These are phyloP conservation scores for Pseudohyphozyma bogoriensis DNA, from an alignment of 768 basidiomycete genomes.

Conservation along the genomic window DNA sequence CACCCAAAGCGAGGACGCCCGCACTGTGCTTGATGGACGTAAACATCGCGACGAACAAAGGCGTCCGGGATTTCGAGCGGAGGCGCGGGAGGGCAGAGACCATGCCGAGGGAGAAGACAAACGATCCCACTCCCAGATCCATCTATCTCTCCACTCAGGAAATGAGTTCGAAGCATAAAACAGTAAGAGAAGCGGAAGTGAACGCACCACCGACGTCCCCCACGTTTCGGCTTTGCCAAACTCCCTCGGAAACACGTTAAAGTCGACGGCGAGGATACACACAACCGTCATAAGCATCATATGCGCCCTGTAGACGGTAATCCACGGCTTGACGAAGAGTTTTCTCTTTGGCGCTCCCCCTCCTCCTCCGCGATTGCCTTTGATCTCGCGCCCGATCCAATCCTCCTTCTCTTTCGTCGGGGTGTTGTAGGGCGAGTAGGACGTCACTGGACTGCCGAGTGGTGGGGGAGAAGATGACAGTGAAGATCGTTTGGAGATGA, in stretches of 20 bases:
- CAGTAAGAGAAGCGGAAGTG: not conserved
- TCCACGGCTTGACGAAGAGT: constrained; percentile 51
- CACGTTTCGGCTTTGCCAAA: constrained; percentile 89
- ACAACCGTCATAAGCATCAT: constrained; percentile 90
- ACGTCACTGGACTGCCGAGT: not conserved
- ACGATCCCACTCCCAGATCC: constrained; percentile 95
- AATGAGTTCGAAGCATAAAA: not conserved
- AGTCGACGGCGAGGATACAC: constrained; percentile 91
- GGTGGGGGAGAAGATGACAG: not conserved
- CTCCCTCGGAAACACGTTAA: constrained; percentile 74
- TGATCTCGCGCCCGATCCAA: not conserved
- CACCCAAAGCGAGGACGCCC: constrained; percentile 61
- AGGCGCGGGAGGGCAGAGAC: constrained; percentile 76
- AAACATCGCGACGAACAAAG: constrained; percentile 41
- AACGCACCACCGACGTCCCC: constrained; percentile 78
- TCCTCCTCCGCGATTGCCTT: not conserved
- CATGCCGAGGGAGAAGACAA: constrained; percentile 90
- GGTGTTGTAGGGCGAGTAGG: constrained; percentile 4
- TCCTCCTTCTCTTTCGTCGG: not conserved
- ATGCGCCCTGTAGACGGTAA: constrained; percentile 81
- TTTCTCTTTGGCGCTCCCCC: too few relatives aligned
- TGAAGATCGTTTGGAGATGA: not conserved
- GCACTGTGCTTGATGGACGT: constrained; percentile 51
- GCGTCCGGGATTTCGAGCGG: constrained; percentile 44
- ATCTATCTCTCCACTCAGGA: constrained; percentile 49